Evolutionary conservation across 805 yeast species (phyloP), one percentile per base, ranked within the genome.

Genomic region (Zygosaccharomyces siamensis): DNA sequence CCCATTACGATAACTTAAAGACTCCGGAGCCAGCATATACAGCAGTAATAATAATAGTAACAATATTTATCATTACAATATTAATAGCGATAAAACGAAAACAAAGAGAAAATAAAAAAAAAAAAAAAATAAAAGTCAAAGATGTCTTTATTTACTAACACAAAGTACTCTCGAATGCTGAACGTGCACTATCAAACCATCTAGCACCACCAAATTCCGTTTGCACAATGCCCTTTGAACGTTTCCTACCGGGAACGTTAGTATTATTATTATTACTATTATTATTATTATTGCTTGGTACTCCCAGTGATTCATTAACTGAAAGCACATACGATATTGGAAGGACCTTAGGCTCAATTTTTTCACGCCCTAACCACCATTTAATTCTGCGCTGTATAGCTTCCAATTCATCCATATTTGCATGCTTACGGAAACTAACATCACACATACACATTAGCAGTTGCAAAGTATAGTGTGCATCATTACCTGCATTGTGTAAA

Each of bases 401-500:
- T 30, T 42, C 53, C 11, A 65, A 40, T 42, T 64, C 60, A 40
- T 66, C 70, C 40, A 66, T 43, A 16, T 53, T 55, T 21, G 48
- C 42, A 35, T 55, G 60, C 24, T 39, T 57, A 39, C 70, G 50
- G 33, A 59, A 59, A 37, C 59, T 59, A n/a, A 64, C 56, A 60
- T 82, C 86, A 44, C 80, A 70, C 49, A 79, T 58, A 31, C 72
- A 71, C 57, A 81, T 52, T 7, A 77, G 73, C n/a, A 77, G 68
- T 27, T 76, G 48, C 41, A 83, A 62, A 0, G 89, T 84, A 53
- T 73, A 81, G 56, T 80, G 79, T 5, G 87, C 79, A 62, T 84
- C 90, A 58, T 84, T 84, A 2, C 83, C 86, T 1, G 86, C 89
- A 60, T 84, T 84, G 61, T 84, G 89, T 41, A 84, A 66, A 53